These are phyloP conservation scores for Piper longum DNA, from an alignment of 164 flowering plant species.

Conservation along the genomic window DNA sequence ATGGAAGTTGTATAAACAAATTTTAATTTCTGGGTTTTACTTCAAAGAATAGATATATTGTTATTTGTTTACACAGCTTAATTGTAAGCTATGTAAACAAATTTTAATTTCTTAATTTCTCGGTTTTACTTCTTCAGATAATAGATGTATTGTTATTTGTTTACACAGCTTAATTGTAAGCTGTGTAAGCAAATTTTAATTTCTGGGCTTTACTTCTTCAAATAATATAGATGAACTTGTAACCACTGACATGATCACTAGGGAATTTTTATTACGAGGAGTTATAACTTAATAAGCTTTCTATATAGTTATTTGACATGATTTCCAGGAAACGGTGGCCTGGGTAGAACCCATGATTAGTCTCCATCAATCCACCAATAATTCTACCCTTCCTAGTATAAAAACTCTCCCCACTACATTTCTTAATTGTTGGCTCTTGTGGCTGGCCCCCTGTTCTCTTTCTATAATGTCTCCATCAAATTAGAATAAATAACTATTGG, in stretches of 20 bases:
- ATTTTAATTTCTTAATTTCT: no score
- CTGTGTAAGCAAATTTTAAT: neutral
- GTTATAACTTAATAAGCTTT: constrained; percentile 1
- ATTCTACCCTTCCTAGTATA: neutral
- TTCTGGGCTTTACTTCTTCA: neutral
- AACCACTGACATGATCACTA: neutral
- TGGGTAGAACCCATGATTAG: constrained; percentile 9
- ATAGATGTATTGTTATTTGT: neutral
- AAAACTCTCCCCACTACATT: neutral
- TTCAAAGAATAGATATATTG: neutral
- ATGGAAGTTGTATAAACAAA: neutral
- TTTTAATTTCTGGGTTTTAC: neutral
- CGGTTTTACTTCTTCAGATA: no score
- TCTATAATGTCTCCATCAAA: neutral
- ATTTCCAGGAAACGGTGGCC: constrained; percentile 4
- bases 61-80: neutral
- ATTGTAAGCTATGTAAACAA: neutral
- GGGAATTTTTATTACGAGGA: constrained; percentile 7
- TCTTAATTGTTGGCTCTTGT: neutral
- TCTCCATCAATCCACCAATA: constrained; percentile 3
- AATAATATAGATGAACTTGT: no score
- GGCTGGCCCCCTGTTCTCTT: neutral
- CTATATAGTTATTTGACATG: neutral
- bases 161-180: neutral
- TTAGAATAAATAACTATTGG: no score